phyloP scores from a whole-genome alignment of 2,329 filamentous ascomycete genomes.

The Diaporthe batatas region DNA sequence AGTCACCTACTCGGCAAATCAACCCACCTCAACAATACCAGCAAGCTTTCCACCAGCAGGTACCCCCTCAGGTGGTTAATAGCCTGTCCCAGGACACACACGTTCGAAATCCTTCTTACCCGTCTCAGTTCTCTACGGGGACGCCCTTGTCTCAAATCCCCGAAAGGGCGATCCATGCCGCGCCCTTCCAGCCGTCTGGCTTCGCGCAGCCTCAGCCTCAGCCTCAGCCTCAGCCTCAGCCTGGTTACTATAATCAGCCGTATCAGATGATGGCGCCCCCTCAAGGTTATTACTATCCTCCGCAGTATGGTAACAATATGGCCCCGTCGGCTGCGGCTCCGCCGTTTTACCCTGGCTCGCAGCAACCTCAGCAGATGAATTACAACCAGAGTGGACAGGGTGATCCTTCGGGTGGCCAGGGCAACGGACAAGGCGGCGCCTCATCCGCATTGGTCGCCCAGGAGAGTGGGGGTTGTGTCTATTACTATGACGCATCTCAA shows the following conservation, averaged over 20 bases:
- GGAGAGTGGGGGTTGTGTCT: slow-evolving; percentile 95
- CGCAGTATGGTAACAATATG: slow-evolving; percentile 60
- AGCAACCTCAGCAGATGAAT: slow-evolving; percentile 59
- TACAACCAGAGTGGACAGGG: slow-evolving; percentile 59
- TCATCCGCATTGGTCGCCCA: slow-evolving; percentile 77
- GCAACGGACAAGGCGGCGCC: slow-evolving; percentile 63
- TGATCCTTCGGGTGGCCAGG: slow-evolving; percentile 53
- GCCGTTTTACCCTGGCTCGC: slow-evolving; percentile 69
- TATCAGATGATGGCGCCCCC: slow-evolving; percentile 71
- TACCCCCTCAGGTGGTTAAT: slow-evolving; percentile 80
- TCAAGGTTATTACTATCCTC: slow-evolving; percentile 78
- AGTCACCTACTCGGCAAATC: slow-evolving; percentile 75
- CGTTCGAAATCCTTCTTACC: slow-evolving; percentile 76
- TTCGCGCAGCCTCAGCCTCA: slow-evolving; percentile 77
- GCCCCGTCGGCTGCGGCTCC: slow-evolving; percentile 58
- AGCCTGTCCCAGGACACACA: slow-evolving; percentile 72
- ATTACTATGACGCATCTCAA: slow-evolving; percentile 89
- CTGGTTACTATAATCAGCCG: slow-evolving; percentile 69
- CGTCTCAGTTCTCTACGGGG: slow-evolving; percentile 77
- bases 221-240: slow-evolving; percentile 72
- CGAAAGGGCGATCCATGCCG: slow-evolving; percentile 90
- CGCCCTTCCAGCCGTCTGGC: slow-evolving; percentile 84
- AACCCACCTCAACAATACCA: slow-evolving; percentile 69
- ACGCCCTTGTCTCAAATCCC: slow-evolving; percentile 93
- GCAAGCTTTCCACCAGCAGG: slow-evolving; percentile 93